Evolutionary conservation across 352 stramenopile species (phyloP).

Genomic region (Pythium utonaiense): DNA sequence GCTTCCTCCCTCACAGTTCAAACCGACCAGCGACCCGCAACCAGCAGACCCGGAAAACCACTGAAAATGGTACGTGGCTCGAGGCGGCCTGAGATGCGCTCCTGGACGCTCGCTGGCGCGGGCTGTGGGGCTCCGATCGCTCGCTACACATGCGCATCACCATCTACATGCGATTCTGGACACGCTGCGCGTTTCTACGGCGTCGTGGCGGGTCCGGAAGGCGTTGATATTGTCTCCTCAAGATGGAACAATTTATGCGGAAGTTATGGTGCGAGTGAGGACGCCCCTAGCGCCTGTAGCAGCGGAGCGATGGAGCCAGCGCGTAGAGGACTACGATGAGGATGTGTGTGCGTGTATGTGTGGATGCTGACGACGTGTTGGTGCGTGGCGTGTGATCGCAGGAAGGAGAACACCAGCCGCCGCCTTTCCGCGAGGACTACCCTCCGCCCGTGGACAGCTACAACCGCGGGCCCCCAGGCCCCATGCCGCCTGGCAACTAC

Average conservation of each 20-base stretch:
- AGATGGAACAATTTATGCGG: no score
- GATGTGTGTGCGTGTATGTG: background rate
- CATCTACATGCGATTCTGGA: background rate
- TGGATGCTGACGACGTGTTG: background rate
- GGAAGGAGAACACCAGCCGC: slow-evolving; percentile 28
- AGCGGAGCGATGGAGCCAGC: background rate
- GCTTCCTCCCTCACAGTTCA: slow-evolving; percentile 24
- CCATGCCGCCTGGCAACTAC: slow-evolving; percentile 24
- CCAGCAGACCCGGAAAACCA: slow-evolving; percentile 15
- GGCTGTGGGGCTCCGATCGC: background rate
- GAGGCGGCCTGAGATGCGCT: background rate
- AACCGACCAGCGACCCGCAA: slow-evolving; percentile 19
- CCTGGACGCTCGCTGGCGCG: background rate
- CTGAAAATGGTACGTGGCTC: slow-evolving; percentile 20
- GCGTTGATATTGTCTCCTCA: background rate
- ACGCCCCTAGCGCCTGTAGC: background rate
- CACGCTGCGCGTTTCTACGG: background rate
- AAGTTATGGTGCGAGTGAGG: no score
- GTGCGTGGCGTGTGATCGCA: background rate
- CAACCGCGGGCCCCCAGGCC: slow-evolving; percentile 24
- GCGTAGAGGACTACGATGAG: background rate
- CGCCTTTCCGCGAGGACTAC: slow-evolving; percentile 45
- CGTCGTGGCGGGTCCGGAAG: background rate
- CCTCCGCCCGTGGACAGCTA: slow-evolving; percentile 29
- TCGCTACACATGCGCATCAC: background rate